Conservation (phyloP, 768 basidiomycete species). For the Boletellus ananas region DNA sequence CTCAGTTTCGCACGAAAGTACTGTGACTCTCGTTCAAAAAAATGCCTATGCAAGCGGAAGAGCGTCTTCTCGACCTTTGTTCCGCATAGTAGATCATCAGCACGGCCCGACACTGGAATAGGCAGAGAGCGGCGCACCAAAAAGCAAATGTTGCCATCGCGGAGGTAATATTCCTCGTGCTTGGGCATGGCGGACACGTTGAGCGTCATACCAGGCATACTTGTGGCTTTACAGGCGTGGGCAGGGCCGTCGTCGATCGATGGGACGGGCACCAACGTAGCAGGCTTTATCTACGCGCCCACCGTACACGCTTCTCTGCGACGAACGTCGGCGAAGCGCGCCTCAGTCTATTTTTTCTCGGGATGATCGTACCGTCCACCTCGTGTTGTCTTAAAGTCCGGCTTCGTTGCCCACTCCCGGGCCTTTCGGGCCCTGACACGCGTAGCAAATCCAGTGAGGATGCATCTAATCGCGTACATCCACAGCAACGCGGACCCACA, state of each 20-base stretch:
- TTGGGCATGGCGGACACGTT: constrained; percentile 19
- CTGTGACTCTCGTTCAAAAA: constrained; percentile 35
- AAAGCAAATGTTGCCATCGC: constrained; percentile 51
- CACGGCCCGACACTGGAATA: background rate
- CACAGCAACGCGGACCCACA: constrained; percentile 25
- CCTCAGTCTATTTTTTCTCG: constrained; percentile 11
- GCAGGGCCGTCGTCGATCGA: too few species aligned
- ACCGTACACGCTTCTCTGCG: constrained; percentile 3
- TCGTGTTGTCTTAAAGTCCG: constrained; percentile 1
- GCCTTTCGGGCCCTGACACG: background rate
- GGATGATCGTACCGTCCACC: constrained; percentile 6
- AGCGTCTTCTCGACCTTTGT: constrained; percentile 32
- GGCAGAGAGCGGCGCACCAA: constrained; percentile 36
- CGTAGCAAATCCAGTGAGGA: background rate
- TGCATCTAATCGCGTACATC: constrained; percentile 1
- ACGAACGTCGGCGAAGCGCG: background rate
- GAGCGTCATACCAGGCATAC: background rate
- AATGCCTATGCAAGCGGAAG: constrained; percentile 35
- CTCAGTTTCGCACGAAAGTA: constrained; percentile 29
- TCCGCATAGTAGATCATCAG: background rate
- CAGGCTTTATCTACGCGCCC: constrained; percentile 15
- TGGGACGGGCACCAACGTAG: background rate
- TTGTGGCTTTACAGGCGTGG: too few species aligned
- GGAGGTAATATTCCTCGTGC: constrained; percentile 45
- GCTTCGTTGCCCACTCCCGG: background rate